Evolutionary conservation across 2,329 filamentous ascomycete species (phyloP), one percentile per base, ranked within the genome.

Genomic region (Colletotrichum cereale): DNA sequence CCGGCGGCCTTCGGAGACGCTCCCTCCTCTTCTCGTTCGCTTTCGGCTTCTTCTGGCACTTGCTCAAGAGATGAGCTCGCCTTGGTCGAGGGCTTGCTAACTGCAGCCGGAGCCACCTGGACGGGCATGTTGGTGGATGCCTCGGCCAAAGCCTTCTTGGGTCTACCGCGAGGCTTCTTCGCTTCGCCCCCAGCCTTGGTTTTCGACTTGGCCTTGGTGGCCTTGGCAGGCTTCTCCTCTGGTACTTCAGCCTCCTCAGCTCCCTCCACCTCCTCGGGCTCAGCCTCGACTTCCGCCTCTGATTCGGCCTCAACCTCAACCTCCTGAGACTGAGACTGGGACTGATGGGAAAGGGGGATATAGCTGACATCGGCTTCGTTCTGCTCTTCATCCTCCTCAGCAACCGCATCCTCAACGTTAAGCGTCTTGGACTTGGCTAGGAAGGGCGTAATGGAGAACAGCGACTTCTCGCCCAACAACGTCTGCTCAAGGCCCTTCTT

Each of bases 371-470:
- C 71, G 10, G 72, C 72, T 8, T 62, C 67, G 40, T 73, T 73
- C 26, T 76, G 73, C 40, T 82, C 84, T 38, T 79, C 74, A 4
- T 71, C 76, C 26, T 76, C 75, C 18, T 82, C 80, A 29, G 81
- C 80, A 34, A 84, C 83, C 8, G 63, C 66, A 18, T 78, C 77
- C n/a, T 72, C 70, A n/a, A 74, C 62, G 31, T 42, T 91, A 72
- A 86, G 79, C 6, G 80, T 85, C 80, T 87, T 90, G 34, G 89
- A 91, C 62, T 92, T 90, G 80, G 95, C 97, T 73, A 98, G 86
- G 84, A 97, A 98, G 0, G 96, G 96, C 0, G 96, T 98, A 74
- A 98, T 94, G 5, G 95, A 97, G 81, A 98, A 98, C 3, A 88
- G 91, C 0, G 95, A 98, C 81, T 97, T 98, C 78, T 97, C 94